Evolutionary conservation across 2,329 filamentous ascomycete genomes (phyloP), one percentile per base, ranked within the genome.

Genomic region (Diaporthe destruens): DNA sequence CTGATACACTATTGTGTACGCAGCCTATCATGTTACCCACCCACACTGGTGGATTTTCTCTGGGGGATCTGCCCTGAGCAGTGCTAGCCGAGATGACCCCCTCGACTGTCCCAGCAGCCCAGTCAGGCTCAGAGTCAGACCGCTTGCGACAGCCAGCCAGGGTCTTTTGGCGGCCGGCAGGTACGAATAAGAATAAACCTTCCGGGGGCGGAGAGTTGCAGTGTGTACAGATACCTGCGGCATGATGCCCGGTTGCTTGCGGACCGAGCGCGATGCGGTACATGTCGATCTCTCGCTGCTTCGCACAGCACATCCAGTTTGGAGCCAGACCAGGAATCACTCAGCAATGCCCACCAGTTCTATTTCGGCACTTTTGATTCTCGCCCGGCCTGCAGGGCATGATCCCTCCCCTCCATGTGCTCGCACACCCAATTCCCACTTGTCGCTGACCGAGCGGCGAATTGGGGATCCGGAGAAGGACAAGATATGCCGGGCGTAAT

Each of bases 51-150:
- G 72, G 70, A 63, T 67, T 72, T 70, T 55, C 54, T 72, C 72
- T 74, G 70, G 72, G 72, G 72, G 70, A 74, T 74, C 70, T 74
- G 67, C 69, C 56, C 44, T 69, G 57, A 72, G 56, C 34, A 74
- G 55, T 67, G 70, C 44, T 72, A 74, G 66, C 72, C 72, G 72
- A 74, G 66, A 69, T 69, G 65, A 74, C 61, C 70, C 69, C 56
- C 65, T 66, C n/a, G 61, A 66, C 61, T 53, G 34, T 42, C 42
- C 59, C 59, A 20, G 23, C 44, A 54, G 34, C n/a, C 59, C 34
- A 39, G 47, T 53, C 61, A 34, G 53, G 44, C 16, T 39, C 16
- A 49, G 47, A 63, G 36, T n/a, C 67, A 53, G 47, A 61, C 67
- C 67, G 67, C 36, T 29, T 44, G 44, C 54, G 53, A 53, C 29